phyloP scores from a whole-genome alignment of 345 rosid species.

The Acer negundo region DNA sequence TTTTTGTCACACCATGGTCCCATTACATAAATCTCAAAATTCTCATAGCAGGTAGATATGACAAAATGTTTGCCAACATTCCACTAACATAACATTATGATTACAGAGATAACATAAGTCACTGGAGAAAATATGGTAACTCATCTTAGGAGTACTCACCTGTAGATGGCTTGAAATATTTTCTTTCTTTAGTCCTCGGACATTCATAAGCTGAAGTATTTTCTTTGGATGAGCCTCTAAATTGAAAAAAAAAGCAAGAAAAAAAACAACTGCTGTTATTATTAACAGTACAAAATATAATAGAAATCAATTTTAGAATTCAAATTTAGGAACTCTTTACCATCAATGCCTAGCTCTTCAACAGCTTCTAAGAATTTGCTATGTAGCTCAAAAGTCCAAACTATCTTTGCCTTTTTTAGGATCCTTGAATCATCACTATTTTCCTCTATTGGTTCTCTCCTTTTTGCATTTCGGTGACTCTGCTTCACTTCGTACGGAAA shows the following conservation, averaged over 20 bases:
- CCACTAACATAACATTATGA: background rate
- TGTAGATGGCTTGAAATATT: constrained; percentile 53
- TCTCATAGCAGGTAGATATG: background rate
- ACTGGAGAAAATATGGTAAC: background rate
- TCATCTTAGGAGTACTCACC: constrained; percentile 31
- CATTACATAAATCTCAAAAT: background rate
- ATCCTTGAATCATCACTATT: background rate
- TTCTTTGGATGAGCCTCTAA: constrained; percentile 48
- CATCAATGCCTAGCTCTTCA: constrained; percentile 35
- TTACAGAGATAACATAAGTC: background rate
- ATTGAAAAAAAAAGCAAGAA: constrained; percentile 9
- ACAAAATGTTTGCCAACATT: background rate
- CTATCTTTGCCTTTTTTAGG: constrained; percentile 44
- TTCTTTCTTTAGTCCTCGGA: constrained; percentile 40
- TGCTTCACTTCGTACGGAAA: constrained; percentile 6
- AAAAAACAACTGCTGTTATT: background rate
- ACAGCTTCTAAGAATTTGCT: constrained; percentile 41
- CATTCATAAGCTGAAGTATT: constrained; percentile 49
- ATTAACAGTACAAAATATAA: background rate
- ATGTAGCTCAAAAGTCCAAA: constrained; percentile 49
- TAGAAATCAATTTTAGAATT: background rate
- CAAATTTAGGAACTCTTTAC: constrained; percentile 26
- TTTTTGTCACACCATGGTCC: background rate
- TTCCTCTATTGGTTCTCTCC: constrained; percentile 28
- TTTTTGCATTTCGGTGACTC: constrained; percentile 18